These are phyloP conservation scores for Alternaria hordeiaustralica DNA, from an alignment of 2,329 filamentous ascomycete genomes.

Conservation along the genomic window DNA sequence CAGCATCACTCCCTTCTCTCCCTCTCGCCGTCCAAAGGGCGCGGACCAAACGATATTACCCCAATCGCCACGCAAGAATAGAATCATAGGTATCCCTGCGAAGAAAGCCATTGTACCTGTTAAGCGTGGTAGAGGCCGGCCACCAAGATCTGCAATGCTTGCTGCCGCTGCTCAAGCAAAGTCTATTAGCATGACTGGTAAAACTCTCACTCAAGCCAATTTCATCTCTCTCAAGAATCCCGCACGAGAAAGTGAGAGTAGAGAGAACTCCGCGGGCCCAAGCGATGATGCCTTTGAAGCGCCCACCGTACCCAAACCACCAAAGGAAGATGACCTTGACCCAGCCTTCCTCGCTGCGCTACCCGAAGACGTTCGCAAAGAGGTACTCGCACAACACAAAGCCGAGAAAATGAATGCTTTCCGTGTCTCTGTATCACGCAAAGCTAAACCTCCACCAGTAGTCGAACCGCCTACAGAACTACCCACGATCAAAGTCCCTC, in stretches of 20 bases:
- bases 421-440: conserved; percentile 38
- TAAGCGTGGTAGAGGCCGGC: conserved; percentile 68
- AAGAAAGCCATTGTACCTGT: conserved; percentile 64
- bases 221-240: conserved; percentile 61
- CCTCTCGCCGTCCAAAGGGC: conserved; percentile 44
- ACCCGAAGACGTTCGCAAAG: conserved; percentile 69
- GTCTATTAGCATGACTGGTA: conserved; percentile 31
- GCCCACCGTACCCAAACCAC: background rate
- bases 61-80: conserved; percentile 60
- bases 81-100: conserved; percentile 56
- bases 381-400: conserved; percentile 77
- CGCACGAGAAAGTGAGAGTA: conserved; percentile 14
- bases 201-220: conserved; percentile 71
- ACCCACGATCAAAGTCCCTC: conserved; percentile 53
- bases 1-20: conserved; percentile 31
- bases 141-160: conserved; percentile 44
- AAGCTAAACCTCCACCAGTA: conserved; percentile 19
- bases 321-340: conserved; percentile 33
- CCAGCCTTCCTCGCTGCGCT: conserved; percentile 80
- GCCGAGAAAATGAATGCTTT: conserved; percentile 34
- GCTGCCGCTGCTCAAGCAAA: conserved; percentile 61
- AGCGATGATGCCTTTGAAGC: conserved; percentile 37
- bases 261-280: conserved; percentile 21
- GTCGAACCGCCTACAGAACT: conserved; percentile 27
- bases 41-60: conserved; percentile 41